phyloP scores from a whole-genome alignment of 2,329 filamentous ascomycete species.

The Epichloe brachyelytri region DNA sequence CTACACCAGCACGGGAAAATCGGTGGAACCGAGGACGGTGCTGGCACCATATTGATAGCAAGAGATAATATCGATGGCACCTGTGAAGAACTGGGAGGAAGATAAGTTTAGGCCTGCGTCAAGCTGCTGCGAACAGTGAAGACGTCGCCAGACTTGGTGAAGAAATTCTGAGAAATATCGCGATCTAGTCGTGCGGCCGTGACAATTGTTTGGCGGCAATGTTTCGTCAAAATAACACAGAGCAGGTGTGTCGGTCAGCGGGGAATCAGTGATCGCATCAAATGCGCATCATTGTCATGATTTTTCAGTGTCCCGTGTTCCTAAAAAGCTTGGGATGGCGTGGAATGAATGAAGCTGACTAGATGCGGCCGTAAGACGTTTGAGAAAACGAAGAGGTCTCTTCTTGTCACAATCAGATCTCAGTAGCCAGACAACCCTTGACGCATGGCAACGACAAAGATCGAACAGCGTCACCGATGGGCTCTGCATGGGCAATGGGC shows the following conservation, averaged over 20 bases:
- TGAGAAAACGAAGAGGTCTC: neutral
- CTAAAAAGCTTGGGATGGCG: neutral
- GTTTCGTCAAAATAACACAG: neutral
- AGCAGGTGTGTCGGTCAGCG: neutral
- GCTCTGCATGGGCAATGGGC: neutral
- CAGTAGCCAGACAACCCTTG: slow-evolving; percentile 1
- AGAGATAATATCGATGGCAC: neutral
- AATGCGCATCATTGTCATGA: neutral
- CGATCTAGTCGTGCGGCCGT: neutral
- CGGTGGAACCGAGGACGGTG: slow-evolving; percentile 52
- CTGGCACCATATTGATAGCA: slow-evolving; percentile 33
- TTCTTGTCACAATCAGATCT: neutral
- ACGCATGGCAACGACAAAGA: slow-evolving; percentile 5
- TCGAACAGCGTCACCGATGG: neutral
- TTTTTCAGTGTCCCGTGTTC: neutral
- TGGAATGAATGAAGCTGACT: neutral
- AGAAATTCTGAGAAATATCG: neutral
- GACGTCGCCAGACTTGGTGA: neutral
- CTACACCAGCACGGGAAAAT: slow-evolving; percentile 86
- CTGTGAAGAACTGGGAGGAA: neutral
- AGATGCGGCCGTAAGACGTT: neutral
- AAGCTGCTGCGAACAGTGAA: neutral
- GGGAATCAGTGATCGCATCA: neutral
- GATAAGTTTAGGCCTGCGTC: neutral
- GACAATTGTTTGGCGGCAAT: neutral